Conservation (phyloP, 1,284 basidiomycete species). For the Austroboletus novae-zelandiae region DNA sequence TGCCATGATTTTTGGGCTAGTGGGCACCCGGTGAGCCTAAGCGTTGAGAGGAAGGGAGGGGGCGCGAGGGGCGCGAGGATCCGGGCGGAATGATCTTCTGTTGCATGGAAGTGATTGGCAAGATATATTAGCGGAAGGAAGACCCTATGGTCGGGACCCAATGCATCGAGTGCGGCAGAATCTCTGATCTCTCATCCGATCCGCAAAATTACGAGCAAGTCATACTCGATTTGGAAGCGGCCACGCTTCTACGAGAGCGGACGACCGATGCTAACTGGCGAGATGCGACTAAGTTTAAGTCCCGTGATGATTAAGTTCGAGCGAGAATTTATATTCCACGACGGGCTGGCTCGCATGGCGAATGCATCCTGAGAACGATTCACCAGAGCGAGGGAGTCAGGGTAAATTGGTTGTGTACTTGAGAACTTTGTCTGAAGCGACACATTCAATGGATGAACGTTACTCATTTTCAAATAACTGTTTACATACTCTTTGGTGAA, state of each 20-base stretch:
- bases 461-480: neutral
- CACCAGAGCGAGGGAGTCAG: neutral
- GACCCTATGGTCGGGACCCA: neutral
- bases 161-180: neutral
- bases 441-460: neutral
- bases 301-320: neutral
- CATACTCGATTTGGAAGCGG: neutral
- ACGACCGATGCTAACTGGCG: neutral
- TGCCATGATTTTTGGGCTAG: neutral
- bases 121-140: neutral
- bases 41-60: neutral
- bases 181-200: neutral
- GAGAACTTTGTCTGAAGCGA: neutral
- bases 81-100: neutral
- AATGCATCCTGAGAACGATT: neutral
- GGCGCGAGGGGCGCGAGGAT: neutral
- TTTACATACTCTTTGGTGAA: neutral
- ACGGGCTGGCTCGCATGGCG: neutral
- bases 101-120: neutral
- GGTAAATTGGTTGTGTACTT: too few species aligned
- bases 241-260: neutral
- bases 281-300: neutral
- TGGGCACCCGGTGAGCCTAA: neutral
- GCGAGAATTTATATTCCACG: neutral
- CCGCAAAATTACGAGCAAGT: neutral